Percentiles rank a stretch among this genome's conserved stretches.
phyloP scores from a whole-genome alignment of 148 eudicot genomes.

The Rhododendron ferrugineum region DNA sequence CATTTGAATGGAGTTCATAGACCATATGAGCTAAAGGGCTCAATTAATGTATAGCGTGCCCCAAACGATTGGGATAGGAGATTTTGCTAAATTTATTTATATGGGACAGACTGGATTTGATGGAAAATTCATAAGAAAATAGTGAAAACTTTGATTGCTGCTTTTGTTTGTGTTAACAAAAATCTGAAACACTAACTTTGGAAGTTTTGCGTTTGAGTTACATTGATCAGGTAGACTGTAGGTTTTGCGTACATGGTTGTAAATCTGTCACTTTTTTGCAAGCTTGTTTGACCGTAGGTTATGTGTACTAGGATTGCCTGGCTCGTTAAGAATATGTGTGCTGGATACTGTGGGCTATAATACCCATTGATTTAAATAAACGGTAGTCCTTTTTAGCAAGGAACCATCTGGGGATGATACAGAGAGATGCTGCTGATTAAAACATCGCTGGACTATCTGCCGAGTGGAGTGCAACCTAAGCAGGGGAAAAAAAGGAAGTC shows the following conservation, averaged over 20 bases:
- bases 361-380: background rate
- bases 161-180: background rate
- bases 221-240: background rate
- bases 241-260: background rate
- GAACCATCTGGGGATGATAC: background rate
- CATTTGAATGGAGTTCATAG: background rate
- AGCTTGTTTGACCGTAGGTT: background rate
- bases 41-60: background rate
- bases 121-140: background rate
- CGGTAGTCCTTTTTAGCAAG: background rate
- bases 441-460: background rate
- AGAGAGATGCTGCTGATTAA: background rate
- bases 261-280: background rate
- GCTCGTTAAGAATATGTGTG: background rate
- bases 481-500: background rate
- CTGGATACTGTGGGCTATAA: background rate
- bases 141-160: background rate
- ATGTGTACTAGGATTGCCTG: too few species aligned
- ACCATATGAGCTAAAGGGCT: background rate
- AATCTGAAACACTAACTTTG: background rate
- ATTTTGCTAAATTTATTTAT: background rate
- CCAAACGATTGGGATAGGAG: background rate
- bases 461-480: background rate
- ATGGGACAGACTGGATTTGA: background rate
- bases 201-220: background rate